Evolutionary conservation across 345 rosid genomes (phyloP), one percentile per base, ranked within the genome.

Genomic region (Streptanthus diversifolius): DNA sequence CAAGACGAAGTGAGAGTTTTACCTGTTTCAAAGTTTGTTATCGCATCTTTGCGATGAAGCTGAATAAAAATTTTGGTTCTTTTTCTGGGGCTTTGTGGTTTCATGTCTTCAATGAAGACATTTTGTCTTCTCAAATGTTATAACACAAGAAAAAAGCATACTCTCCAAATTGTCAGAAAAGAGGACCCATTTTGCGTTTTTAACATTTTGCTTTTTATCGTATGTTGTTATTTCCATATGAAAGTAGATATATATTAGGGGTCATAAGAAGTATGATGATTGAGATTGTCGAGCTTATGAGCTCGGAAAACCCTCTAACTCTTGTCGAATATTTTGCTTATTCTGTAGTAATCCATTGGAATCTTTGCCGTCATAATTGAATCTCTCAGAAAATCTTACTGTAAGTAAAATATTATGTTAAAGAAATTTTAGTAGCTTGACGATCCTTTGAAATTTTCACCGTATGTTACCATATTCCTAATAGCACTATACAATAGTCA

Each of bases 351-450:
- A 48, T 21, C 55, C 27, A 5, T 49, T 49, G 29, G 32, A 9
- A 51, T 12, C 17, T 12, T 24, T 27, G 57, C 13, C 8, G 25
- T 52, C 18, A 52, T 22, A 1, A 22, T 22, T 22, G 25, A 22
- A 22, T 3, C 1, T 22, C 25, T 22, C 1, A 22, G 3, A 22
- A 22, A 22, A 22, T 22, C 25, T 22, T 22, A 22, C 25, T 22
- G 6, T 1, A 15, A 44, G 8, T 17, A 15, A 15, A 44, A 7
- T 17, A 44, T 8, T n/a, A n/a, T 15, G 47, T 15, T 15, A 43
- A 1, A 37, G 18, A 89, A 85, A 69, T 90, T 85, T 58, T 85
- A 74, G 45, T 88, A 24, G 33, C 33, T 7, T 87, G 83, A 12
- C 5, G 59, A 27, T 27, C 35, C 35, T 53, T 7, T 29, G 5